These are phyloP conservation scores for Xylariaceae sp. DNA, from an alignment of 2,329 filamentous ascomycete species.

Conservation along the genomic window DNA sequence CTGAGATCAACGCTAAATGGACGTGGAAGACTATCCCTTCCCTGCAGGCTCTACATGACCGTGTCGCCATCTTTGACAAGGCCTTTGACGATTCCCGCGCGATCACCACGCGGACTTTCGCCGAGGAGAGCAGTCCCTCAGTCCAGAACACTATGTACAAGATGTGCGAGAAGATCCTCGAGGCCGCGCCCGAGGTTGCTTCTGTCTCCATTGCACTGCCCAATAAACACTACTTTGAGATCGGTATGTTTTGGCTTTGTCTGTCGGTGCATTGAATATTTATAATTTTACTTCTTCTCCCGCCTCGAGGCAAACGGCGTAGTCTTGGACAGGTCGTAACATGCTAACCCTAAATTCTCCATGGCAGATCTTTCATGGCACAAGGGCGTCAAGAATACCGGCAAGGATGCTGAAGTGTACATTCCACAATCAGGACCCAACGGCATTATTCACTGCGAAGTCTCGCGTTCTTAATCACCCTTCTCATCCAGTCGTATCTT, in stretches of 20 bases:
- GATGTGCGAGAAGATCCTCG: constrained; percentile 87
- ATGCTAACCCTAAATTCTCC: neutral
- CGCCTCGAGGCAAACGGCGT: neutral
- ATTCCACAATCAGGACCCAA: constrained; percentile 91
- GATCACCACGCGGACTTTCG: constrained; percentile 90
- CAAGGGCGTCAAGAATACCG: constrained; percentile 91
- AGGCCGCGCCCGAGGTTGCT: constrained; percentile 65
- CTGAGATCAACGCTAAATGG: constrained; percentile 85
- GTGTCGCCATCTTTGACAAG: constrained; percentile 65
- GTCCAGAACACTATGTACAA: constrained; percentile 99
- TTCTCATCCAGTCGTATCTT: constrained; percentile 3
- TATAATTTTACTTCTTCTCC: no score
- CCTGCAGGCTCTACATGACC: constrained; percentile 62
- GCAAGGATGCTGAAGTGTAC: constrained; percentile 92
- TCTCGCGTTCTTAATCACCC: constrained; percentile 50
- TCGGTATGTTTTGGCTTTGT: constrained; percentile 57
- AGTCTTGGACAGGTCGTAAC: neutral
- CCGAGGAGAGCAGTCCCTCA: constrained; percentile 82
- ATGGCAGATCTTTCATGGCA: constrained; percentile 85
- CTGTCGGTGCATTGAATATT: no score
- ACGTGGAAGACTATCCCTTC: constrained; percentile 70
- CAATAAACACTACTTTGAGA: constrained; percentile 99
- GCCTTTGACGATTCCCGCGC: constrained; percentile 73
- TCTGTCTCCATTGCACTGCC: constrained; percentile 79
- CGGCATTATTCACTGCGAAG: constrained; percentile 91